phyloP scores from a whole-genome alignment of 768 basidiomycete species.

The Auriscalpium orientale region DNA sequence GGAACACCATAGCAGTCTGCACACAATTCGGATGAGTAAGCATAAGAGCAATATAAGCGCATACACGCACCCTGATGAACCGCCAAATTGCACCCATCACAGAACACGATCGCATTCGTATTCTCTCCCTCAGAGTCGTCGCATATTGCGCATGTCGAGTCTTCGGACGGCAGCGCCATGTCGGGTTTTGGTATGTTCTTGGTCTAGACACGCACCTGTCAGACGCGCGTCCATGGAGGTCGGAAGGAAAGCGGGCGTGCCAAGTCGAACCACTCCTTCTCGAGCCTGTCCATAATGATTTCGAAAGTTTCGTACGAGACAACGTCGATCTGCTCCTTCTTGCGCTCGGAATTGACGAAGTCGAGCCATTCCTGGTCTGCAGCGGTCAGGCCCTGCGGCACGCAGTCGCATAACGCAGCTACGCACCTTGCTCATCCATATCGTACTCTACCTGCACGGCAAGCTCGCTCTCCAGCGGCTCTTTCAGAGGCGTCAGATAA shows the following conservation, averaged over 20 bases:
- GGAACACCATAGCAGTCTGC: constrained; percentile 98
- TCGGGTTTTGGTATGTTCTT: constrained; percentile 90
- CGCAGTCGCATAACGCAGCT: neutral
- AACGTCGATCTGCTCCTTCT: constrained; percentile 60
- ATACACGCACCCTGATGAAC: constrained; percentile 86
- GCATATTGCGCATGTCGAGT: constrained; percentile 93
- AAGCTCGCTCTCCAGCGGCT: constrained; percentile 89
- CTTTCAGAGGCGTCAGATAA: constrained; percentile 31
- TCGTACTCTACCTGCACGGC: constrained; percentile 96
- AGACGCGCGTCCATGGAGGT: neutral
- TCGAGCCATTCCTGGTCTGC: constrained; percentile 95
- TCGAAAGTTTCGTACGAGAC: constrained; percentile 87
- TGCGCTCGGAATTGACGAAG: constrained; percentile 70
- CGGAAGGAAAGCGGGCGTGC: constrained; percentile 37
- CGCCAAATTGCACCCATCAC: constrained; percentile 96
- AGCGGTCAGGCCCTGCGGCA: neutral
- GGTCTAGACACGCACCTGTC: constrained; percentile 41
- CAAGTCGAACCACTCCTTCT: constrained; percentile 98
- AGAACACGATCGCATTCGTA: constrained; percentile 98
- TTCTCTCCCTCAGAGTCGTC: constrained; percentile 99
- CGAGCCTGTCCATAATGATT: constrained; percentile 93
- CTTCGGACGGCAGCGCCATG: constrained; percentile 84
- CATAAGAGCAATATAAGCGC: neutral
- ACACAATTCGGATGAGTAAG: neutral
- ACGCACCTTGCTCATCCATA: constrained; percentile 95